phyloP scores from a whole-genome alignment of 2,329 filamentous ascomycete genomes.

The Eutypa lata region DNA sequence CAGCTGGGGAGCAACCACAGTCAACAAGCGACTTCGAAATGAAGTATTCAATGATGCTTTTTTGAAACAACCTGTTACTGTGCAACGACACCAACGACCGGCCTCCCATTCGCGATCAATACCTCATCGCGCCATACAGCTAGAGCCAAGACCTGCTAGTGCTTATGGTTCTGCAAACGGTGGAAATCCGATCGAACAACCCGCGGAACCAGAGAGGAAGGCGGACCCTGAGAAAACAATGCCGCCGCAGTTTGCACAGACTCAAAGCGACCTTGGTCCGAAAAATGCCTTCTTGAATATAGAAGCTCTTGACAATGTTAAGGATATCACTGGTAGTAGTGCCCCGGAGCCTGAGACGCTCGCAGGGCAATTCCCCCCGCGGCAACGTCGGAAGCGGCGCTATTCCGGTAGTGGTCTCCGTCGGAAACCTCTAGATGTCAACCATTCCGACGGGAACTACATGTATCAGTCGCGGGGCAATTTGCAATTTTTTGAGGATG shows the following conservation, averaged over 20 bases:
- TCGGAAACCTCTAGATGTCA: constrained; percentile 69
- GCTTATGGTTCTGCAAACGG: constrained; percentile 33
- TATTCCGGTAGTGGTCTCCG: constrained; percentile 86
- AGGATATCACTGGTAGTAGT: constrained; percentile 61
- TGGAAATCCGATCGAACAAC: constrained; percentile 7
- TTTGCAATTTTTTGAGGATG: constrained; percentile 87
- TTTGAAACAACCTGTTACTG: constrained; percentile 75
- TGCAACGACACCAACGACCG: constrained; percentile 72
- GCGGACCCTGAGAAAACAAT: constrained; percentile 20
- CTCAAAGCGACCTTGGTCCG: constrained; percentile 32
- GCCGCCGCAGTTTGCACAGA: constrained; percentile 23
- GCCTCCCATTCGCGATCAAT: constrained; percentile 59
- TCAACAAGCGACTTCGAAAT: constrained; percentile 83
- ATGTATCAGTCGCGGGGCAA: constrained; percentile 58
- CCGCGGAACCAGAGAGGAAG: constrained; percentile 4
- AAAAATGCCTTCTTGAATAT: constrained; percentile 25
- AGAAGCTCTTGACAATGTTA: constrained; percentile 37
- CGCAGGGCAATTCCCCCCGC: constrained; percentile 36
- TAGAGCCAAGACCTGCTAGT: constrained; percentile 39
- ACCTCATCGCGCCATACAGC: constrained; percentile 48
- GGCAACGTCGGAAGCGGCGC: constrained; percentile 59
- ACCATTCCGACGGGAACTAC: constrained; percentile 27
- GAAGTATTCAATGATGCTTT: constrained; percentile 94
- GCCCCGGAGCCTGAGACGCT: constrained; percentile 60
- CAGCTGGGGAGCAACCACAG: constrained; percentile 86